These are phyloP conservation scores for Penicillium sp. DNA, from an alignment of 2,329 filamentous ascomycete genomes.

Conservation along the genomic window DNA sequence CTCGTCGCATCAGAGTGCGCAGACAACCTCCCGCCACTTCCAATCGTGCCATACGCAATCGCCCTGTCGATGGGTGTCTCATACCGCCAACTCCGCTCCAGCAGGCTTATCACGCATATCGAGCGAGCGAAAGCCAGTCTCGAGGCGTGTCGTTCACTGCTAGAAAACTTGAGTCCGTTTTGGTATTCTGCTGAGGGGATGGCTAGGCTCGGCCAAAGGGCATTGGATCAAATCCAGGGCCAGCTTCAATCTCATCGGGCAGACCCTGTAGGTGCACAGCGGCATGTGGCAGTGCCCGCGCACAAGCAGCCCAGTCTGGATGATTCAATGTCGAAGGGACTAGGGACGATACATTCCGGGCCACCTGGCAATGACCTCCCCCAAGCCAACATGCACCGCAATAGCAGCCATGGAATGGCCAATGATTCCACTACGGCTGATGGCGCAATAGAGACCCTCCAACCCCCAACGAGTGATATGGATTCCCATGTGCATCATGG, in stretches of 20 bases:
- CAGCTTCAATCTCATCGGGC: constrained; percentile 6
- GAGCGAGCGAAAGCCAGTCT: constrained; percentile 37
- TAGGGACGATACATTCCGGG: not conserved
- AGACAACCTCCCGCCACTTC: constrained; percentile 49
- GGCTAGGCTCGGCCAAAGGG: constrained; percentile 40
- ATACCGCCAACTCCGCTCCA: constrained; percentile 55
- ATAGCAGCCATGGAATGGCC: not conserved
- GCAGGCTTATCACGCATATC: constrained; percentile 43
- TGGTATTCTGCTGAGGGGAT: constrained; percentile 45
- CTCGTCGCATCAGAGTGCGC: constrained; percentile 48
- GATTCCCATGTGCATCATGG: constrained; percentile 27
- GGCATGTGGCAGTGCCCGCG: not conserved
- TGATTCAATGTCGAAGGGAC: not conserved
- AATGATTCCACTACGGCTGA: constrained; percentile 7
- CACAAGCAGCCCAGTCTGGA: not conserved
- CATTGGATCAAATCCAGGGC: constrained; percentile 32
- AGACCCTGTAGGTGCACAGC: not conserved
- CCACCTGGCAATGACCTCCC: not conserved
- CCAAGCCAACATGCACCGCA: constrained; percentile 3
- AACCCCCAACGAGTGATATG: constrained; percentile 42
- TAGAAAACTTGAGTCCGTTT: constrained; percentile 34
- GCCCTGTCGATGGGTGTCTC: constrained; percentile 55
- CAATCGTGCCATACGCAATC: constrained; percentile 55
- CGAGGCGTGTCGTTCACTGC: constrained; percentile 35
- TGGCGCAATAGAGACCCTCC: constrained; percentile 34